Percentiles rank a stretch among this genome's conserved stretches.
Conservation (phyloP, 805 yeast species). For the Metschnikowia bowlesiae region DNA sequence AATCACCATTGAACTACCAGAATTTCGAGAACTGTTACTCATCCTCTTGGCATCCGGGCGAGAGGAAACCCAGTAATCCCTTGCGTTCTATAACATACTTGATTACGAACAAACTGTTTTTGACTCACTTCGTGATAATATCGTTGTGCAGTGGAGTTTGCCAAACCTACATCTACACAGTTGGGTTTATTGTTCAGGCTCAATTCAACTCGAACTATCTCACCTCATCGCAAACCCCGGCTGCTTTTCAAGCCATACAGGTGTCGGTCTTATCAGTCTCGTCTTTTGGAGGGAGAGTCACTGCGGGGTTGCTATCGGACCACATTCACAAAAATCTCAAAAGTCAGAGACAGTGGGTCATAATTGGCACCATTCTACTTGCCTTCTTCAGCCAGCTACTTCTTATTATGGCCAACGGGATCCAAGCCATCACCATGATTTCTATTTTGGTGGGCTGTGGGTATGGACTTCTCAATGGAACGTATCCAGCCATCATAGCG, state of each 20-base stretch:
- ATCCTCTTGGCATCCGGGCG: not conserved
- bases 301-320: conserved; percentile 66
- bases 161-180: conserved; percentile 67
- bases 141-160: conserved; percentile 61
- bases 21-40: not conserved
- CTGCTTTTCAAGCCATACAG: conserved; percentile 62
- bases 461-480: conserved; percentile 69
- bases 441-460: conserved; percentile 59
- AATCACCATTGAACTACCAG: not conserved
- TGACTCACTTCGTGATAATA: conserved; percentile 51
- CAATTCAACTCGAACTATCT: conserved; percentile 24
- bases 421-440: conserved; percentile 27
- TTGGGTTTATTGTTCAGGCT: conserved; percentile 64
- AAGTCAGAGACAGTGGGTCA: conserved; percentile 64
- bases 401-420: conserved; percentile 21
- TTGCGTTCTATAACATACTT: conserved; percentile 6
- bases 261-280: conserved; percentile 63
- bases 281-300: conserved; percentile 61
- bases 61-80: not conserved
- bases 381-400: conserved; percentile 36
- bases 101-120: conserved; percentile 31
- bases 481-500: conserved; percentile 71
- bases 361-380: conserved; percentile 40
- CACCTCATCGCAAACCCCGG: conserved; percentile 18
- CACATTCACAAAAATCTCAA: conserved; percentile 46